These are phyloP conservation scores for Aspergillus campestris DNA, from an alignment of 495 filamentous ascomycete species.

Conservation along the genomic window DNA sequence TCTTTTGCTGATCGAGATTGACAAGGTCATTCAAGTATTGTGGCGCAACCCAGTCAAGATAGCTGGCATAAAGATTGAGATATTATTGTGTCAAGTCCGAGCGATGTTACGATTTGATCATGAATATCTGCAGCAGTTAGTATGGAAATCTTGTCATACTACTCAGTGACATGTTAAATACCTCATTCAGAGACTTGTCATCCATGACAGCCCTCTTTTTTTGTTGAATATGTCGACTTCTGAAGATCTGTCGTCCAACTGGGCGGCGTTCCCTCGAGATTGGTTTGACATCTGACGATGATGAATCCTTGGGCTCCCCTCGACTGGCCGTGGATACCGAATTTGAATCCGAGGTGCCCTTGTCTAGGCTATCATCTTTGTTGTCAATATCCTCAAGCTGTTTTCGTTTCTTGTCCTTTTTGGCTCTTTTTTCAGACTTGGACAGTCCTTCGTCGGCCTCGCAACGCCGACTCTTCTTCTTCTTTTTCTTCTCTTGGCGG, in stretches of 20 bases:
- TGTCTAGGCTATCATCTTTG: slow-evolving; percentile 17
- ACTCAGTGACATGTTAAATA: slow-evolving; percentile 17
- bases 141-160: background rate
- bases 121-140: slow-evolving; percentile 57
- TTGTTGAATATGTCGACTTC: slow-evolving; percentile 66
- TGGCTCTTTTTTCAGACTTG: slow-evolving; percentile 9
- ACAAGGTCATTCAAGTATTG: too few relatives aligned
- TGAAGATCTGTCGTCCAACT: slow-evolving; percentile 50
- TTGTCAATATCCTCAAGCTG: slow-evolving; percentile 13
- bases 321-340: slow-evolving; percentile 13
- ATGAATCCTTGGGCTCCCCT: slow-evolving; percentile 8
- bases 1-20: too few relatives aligned
- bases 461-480: background rate
- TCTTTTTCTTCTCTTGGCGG: background rate
- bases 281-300: slow-evolving; percentile 10
- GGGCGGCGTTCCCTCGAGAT: slow-evolving; percentile 37
- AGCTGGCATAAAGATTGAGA: background rate
- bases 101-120: slow-evolving; percentile 48
- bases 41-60: too few relatives aligned
- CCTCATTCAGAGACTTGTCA: slow-evolving; percentile 66
- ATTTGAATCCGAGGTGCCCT: slow-evolving; percentile 5
- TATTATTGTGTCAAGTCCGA: background rate
- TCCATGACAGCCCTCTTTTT: slow-evolving; percentile 70
- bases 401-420: slow-evolving; percentile 15
- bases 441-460: slow-evolving; percentile 9